phyloP scores from a whole-genome alignment of 176 grass and related monocot species.

The Oryza punctata region DNA sequence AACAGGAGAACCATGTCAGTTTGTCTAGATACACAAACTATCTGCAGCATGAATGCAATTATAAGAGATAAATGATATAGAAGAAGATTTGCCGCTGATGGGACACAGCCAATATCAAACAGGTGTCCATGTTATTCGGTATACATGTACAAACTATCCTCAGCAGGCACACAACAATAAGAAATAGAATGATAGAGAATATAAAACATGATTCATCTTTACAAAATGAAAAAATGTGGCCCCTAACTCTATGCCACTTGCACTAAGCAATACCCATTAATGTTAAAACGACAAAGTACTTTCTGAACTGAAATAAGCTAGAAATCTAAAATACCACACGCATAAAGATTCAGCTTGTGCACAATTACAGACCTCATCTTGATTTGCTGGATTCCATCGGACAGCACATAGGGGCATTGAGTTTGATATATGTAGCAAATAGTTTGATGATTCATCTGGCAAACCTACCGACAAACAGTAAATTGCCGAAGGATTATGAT shows the following conservation, averaged over 20 bases:
- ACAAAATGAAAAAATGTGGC: constrained; percentile 4
- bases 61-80: constrained; percentile 30
- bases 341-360: constrained; percentile 8
- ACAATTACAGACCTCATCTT: constrained; percentile 76
- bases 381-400: constrained; percentile 91
- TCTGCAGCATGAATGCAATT: constrained; percentile 51
- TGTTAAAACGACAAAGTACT: background rate
- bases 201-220: background rate
- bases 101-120: constrained; percentile 79
- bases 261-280: background rate
- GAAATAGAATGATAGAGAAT: constrained; percentile 16
- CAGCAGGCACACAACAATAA: constrained; percentile 29
- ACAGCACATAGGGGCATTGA: constrained; percentile 51
- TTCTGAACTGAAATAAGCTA: constrained; percentile 8
- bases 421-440: constrained; percentile 71
- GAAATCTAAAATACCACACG: background rate
- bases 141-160: constrained; percentile 72
- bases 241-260: constrained; percentile 9
- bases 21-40: constrained; percentile 79
- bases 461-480: constrained; percentile 53
- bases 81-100: constrained; percentile 47
- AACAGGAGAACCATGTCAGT: constrained; percentile 62
- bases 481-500: constrained; percentile 2
- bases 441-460: constrained; percentile 55
- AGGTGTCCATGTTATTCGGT: constrained; percentile 56